Evolutionary conservation across 352 stramenopile genomes (phyloP).

Genomic region (Phytopythium aichiense): DNA sequence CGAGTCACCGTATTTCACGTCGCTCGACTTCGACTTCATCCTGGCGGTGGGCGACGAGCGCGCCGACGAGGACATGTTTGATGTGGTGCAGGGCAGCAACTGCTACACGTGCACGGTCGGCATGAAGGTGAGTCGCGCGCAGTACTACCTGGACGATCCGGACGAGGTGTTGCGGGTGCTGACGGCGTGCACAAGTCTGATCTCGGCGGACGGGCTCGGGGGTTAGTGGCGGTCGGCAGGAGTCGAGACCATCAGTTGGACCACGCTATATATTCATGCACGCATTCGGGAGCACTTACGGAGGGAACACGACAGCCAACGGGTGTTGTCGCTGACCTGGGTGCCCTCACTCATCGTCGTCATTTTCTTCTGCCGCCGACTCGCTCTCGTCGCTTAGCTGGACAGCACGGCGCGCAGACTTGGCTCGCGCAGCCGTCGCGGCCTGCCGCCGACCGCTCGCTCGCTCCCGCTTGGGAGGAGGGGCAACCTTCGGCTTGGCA

Average conservation of each 20-base stretch:
- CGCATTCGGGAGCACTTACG: background rate
- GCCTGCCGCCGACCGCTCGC: slow-evolving; percentile 17
- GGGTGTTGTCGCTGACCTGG: background rate
- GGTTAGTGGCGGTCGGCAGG: background rate
- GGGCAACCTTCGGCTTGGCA: slow-evolving; percentile 6
- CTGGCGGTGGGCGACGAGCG: slow-evolving; percentile 80
- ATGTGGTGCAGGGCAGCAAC: slow-evolving; percentile 85
- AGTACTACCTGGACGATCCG: slow-evolving; percentile 79
- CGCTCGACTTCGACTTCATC: slow-evolving; percentile 84
- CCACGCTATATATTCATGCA: slow-evolving; percentile 2
- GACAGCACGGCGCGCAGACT: slow-evolving; percentile 11
- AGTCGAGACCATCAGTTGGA: background rate
- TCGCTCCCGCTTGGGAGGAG: slow-evolving; percentile 25
- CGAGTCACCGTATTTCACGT: slow-evolving; percentile 69
- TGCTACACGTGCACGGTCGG: slow-evolving; percentile 88
- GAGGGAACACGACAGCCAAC: background rate
- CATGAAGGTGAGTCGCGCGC: slow-evolving; percentile 83
- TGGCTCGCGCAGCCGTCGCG: slow-evolving; percentile 18
- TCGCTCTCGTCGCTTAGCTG: slow-evolving; percentile 14
- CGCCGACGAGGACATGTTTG: slow-evolving; percentile 90
- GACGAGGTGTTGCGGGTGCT: slow-evolving; percentile 76
- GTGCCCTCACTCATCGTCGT: background rate
- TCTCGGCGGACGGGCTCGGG: slow-evolving; percentile 8
- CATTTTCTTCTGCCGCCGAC: slow-evolving; percentile 24
- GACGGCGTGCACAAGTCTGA: slow-evolving; percentile 61